Base-by-base conservation (phyloP, 2,329 filamentous ascomycete species). In the Hypomyces rosellus region DNA sequence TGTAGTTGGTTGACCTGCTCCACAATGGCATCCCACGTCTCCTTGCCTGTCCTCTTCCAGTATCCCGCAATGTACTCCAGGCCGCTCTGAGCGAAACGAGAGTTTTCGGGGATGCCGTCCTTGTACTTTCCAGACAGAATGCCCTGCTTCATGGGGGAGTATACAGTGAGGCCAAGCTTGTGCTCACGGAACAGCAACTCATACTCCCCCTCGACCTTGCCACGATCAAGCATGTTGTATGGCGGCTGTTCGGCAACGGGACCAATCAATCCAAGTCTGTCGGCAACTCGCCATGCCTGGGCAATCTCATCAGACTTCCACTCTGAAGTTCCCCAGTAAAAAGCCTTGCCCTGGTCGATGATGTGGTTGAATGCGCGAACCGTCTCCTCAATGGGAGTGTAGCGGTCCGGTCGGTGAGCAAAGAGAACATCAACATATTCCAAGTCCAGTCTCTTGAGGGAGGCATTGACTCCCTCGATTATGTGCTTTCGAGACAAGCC, bases 321-420 rank as follows among this genome's bases (percentile, higher is more conserved):
- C 64, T 86, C 81, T 0, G 80, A 85, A 0, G 82, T 86, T 39
- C 82, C 83, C 82, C 82, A 86, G 71, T 86, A 86, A 55, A 88
- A 79, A 2, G 81, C 80, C 68, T 86, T 82, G 56, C 84, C 84
- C 1, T 74, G 75, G 64, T 82, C 73, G 63, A 88, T 86, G 48
- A 88, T 68, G 65, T 86, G 74, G 71, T 86, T 86, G 71, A 88
- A 87, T 48, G 78, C 82, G 48, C 83, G 79, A 36, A 88, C 83
- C 2, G 77, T 81, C 69, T 88, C 84, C 64, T 86, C 82, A 69
- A 87, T 86, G 2, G 84, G 84, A 0, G 83, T 86, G 43, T 79
- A 71, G 8, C 80, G 75, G 62, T 88, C 85, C 1, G 83, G 80
- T 16, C 84, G 77, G 68, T 88, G 84, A 14, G 84, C 83, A 60